phyloP scores from a whole-genome alignment of 2,329 filamentous ascomycete species.

The Monilinia polystroma region DNA sequence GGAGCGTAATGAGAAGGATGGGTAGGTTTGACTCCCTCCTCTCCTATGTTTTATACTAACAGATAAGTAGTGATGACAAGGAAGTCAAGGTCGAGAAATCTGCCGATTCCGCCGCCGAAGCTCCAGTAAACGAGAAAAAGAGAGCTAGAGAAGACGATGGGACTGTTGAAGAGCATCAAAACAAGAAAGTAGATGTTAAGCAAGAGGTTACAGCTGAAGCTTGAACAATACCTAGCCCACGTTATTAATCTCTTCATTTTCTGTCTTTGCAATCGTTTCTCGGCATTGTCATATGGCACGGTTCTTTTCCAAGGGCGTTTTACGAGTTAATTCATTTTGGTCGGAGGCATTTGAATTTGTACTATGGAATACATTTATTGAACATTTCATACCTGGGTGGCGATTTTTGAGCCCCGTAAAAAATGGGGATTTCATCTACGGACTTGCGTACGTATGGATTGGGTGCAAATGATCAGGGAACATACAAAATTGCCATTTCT shows the following conservation, averaged over 20 bases:
- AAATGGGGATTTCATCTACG: neutral
- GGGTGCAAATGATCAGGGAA: neutral
- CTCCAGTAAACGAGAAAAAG: constrained; percentile 34
- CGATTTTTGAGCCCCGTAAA: constrained; percentile 16
- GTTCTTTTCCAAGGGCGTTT: constrained; percentile 19
- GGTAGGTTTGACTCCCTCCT: constrained; percentile 27
- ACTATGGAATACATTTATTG: constrained; percentile 9
- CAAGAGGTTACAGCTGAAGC: constrained; percentile 31
- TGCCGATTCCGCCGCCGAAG: constrained; percentile 28
- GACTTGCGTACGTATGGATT: neutral
- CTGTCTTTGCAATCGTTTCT: constrained; percentile 21
- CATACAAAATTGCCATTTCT: neutral
- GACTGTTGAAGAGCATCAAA: constrained; percentile 47
- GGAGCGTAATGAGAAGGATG: constrained; percentile 40
- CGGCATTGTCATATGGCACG: neutral
- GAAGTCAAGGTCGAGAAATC: constrained; percentile 26
- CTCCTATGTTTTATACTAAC: constrained; percentile 24
- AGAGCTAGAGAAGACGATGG: constrained; percentile 49
- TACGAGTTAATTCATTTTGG: constrained; percentile 11
- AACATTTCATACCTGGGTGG: constrained; percentile 7
- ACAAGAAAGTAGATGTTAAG: constrained; percentile 60
- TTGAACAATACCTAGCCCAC: constrained; percentile 32
- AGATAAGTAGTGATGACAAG: constrained; percentile 25
- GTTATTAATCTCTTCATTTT: constrained; percentile 11
- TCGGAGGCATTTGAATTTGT: constrained; percentile 3